Evolutionary conservation across 495 filamentous ascomycete genomes (phyloP).

Genomic region (Penicillium egyptiacum): DNA sequence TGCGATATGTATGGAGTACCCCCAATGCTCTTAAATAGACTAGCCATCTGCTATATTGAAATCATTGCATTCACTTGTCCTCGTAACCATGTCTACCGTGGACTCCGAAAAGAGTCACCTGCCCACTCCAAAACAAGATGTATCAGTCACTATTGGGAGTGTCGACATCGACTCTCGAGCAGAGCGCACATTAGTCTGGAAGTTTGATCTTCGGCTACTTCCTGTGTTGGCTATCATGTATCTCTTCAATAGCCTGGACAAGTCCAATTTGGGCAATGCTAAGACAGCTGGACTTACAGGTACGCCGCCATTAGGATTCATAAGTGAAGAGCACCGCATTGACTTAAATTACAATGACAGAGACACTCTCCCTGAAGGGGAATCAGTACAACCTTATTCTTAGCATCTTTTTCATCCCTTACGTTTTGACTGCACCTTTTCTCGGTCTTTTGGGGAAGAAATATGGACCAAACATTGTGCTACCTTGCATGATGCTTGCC

Average conservation of each 20-base stretch:
- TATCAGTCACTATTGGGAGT: conserved; percentile 1
- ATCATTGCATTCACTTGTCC: background rate
- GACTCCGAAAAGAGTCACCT: background rate
- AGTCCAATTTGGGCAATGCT: conserved; percentile 68
- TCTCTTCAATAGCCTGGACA: conserved; percentile 63
- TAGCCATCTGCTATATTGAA: background rate
- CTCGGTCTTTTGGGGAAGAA: conserved; percentile 66
- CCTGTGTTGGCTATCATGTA: conserved; percentile 67
- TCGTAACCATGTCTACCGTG: background rate
- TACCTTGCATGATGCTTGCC: conserved; percentile 64
- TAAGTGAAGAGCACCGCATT: background rate
- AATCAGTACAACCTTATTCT: conserved; percentile 69
- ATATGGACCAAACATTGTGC: conserved; percentile 57
- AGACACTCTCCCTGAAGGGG: conserved; percentile 47
- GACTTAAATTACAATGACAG: background rate
- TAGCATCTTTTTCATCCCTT: conserved; percentile 71
- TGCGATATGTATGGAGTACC: no score
- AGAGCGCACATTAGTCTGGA: conserved; percentile 39
- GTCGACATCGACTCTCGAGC: conserved; percentile 14
- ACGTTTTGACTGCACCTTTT: conserved; percentile 62
- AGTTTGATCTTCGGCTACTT: conserved; percentile 62
- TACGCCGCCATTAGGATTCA: conserved; percentile 14
- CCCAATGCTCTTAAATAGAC: background rate
- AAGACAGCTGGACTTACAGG: conserved; percentile 61
- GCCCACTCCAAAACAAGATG: conserved; percentile 3